Base-by-base conservation (phyloP, 768 basidiomycete species). In the Termitomyces sp. region DNA sequence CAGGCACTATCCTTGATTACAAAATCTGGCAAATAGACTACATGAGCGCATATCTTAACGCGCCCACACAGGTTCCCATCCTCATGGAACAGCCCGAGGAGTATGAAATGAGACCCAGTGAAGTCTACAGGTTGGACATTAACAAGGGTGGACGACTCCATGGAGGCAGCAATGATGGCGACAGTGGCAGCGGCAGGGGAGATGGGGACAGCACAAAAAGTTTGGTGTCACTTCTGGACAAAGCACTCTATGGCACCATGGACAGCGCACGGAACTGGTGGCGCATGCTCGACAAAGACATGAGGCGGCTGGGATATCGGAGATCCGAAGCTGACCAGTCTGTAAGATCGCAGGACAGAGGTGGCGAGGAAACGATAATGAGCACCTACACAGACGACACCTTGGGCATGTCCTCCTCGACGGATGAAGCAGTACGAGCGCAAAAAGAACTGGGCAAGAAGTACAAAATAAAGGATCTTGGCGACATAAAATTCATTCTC, bases 251-350 rank as follows among this genome's bases (percentile, higher is more conserved):
- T 18, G 24, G 22, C 3, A 44, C 24, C 22, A 44, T 14, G 13
- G 22, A 26, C 2, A 10, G 24, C 3, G n/a, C 13, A 26, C 14
- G 13, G 1, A 26, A 44, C 13, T 44, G 24, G 24, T 13, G 22
- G 43, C 22, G 5, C 7, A n/a, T 4, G n/a, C 7, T 41, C 1
- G 24, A 50, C 3, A 16, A 32, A 8, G 27, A 39, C 5, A 34
- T 41, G 26, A 47, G 8, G 13, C 29, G 9, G 1, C 24, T 64
- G 1, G 61, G n/a, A 1, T 41, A 41, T 5, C 7, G 3, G 7
- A 41, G 39, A n/a, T 41, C 58, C 1, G 27, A 56, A 12, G 67
- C 63, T 0, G 65, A 68, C 53, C 61, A 58, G 29, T 66, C 60
- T n/a, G 52, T 68, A 16, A 50, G 52, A 10, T 57, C 46, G 10